Evolutionary conservation across 2,329 filamentous ascomycete species (phyloP), one percentile per base, ranked within the genome.

Genomic region (Stagonosporopsis tanaceti): DNA sequence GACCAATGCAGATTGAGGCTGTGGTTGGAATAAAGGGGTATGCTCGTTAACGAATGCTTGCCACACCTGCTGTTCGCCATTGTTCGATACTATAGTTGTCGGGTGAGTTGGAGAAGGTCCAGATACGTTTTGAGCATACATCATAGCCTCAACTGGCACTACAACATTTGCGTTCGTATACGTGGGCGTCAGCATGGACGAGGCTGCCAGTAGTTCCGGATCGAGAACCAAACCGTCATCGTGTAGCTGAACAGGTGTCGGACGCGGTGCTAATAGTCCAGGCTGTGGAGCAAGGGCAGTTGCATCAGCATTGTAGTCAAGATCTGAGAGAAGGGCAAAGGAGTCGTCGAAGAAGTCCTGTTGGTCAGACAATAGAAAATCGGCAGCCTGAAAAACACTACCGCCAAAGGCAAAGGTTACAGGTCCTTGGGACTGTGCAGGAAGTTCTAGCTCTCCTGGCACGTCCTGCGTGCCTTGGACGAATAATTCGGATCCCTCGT

Each of bases 401-500:
- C 27, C 28, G 27, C n/a, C n/a, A 3, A 35, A 28, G 2, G 4
- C 14, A 12, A 42, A 30, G 15, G 6, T 22, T 9, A 20, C 7
- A 34, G 32, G 6, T 4, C 14, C 32, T 15, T 34, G 14, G 3
- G 14, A 1, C 4, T n/a, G 32, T n/a, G 32, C 12, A 4, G 12
- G 15, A 15, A 15, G 4, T 15, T n/a, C 32, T 5, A 14, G 12
- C 20, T n/a, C n/a, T 2, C 17, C 22, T 34, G 34, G 11, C 32
- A 6, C 3, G n/a, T 17, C 34, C 11, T 11, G 4, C 8, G 4
- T 15, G 2, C 17, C 9, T 14, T 34, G 12, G n/a, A 4, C 14
- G 15, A 44, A 52, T 5, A 57, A 17, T 22, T 47, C 48, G 4
- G 38, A 30, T 20, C 48, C 54, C 7, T 48, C 32, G 24, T 41